Base-by-base conservation (phyloP, 2,329 filamentous ascomycete species). In the Aspergillus hiratsukae region DNA sequence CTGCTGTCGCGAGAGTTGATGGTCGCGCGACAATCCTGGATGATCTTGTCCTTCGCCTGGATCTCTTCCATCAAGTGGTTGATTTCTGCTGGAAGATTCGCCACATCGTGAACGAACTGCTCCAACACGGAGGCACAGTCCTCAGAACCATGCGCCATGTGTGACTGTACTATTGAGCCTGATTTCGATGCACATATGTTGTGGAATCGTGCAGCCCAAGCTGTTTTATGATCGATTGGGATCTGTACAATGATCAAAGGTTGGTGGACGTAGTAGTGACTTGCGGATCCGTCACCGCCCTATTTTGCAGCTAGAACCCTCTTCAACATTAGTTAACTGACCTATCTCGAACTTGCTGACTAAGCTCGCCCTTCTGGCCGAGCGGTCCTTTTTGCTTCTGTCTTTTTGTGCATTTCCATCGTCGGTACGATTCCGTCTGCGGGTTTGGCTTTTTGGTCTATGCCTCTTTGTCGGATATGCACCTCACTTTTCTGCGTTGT, bases 21-120 rank as follows among this genome's bases (percentile, higher is more conserved):
- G 14, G 77, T 75, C n/a, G 77, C 72, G 48, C 79, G 77, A 63
- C 80, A 81, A 55, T 85, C 82, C 60, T 82, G 78, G 53, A 87
- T 83, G 50, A 80, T 77, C 55, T 80, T 78, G 62, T 87, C 84
- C 66, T 87, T 87, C 58, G 84, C 84, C 63, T 85, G 80, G 46
- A 87, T 85, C 64, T 87, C 85, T 64, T 87, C 85, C 69, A 87
- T 83, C 55, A 87, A 73, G 73, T 87, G 85, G 9, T 80, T 82
- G 49, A 87, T 83, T 66, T 87, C 85, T 2, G 83, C 83, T 0
- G 85, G 84, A 17, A 87, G 72, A 60, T 87, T 87, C 21, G 78
- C 77, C 48, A 75, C 83, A 78, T 87, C 84, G 65, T 87, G 84
- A 25, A 86, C 80, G 64, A 87, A 87, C 65, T 86, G 82, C 66